Base-by-base conservation (phyloP, 2,329 filamentous ascomycete genomes). In the Albifimbria verrucaria region DNA sequence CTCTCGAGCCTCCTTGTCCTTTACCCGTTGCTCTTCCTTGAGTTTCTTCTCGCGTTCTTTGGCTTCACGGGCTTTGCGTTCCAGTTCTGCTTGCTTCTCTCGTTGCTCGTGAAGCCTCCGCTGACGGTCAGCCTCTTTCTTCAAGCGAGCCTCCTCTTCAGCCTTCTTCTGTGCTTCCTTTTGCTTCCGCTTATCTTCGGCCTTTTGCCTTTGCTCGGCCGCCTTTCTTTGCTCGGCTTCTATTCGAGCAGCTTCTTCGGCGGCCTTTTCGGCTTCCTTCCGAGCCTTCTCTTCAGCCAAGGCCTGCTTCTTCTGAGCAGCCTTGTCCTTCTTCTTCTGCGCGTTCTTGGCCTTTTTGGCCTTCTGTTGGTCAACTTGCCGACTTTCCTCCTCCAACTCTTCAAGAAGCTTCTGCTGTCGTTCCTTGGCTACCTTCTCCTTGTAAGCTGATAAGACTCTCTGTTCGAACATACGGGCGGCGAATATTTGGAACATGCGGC, bases 381-480 rank as follows among this genome's bases (percentile, higher is more conserved):
- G 84, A 57, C 84, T 83, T 69, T 99, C 94, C 67, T 96, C 90
- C 60, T 92, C 87, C 3, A 97, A 78, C 70, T 99, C 94, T 68
- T 97, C 89, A 23, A 99, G 79, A 21, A 99, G 85, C 68, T 92
- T 92, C 65, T 89, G 81, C 67, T 97, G 93, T 24, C 94, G 89
- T 73, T 99, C 93, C 62, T 88, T 86, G 18, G 94, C 91, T 3
- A 99, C 93, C 70, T 97, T 97, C 74, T 97, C 93, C 70, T 92
- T 89, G 73, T 99, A 99, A n/a, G 94, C 94, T 42, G 90, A 93
- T 54, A 99, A 80, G 21, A 99, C 94, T 58, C 94, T 83, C 71
- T 99, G 94, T 75, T 99, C 94, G 71, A 99, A 99, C 94, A 99
- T 99, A 58, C 94, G 87, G 53, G 94, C 94, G 56, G 94, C 94